Evolutionary conservation across 257 asterid genomes (phyloP).

Genomic region (Solanum raphanifolium): DNA sequence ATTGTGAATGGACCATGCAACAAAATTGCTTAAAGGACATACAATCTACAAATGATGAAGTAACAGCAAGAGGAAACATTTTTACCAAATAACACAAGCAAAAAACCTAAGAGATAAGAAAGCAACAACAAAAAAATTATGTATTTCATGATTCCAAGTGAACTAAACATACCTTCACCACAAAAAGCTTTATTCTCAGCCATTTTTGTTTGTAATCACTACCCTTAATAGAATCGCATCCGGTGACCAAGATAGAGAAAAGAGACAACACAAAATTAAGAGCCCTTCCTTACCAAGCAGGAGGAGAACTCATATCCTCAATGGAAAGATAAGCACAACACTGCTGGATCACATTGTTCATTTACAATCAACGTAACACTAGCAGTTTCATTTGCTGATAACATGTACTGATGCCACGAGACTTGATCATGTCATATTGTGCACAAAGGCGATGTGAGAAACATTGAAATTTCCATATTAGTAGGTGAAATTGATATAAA

Average conservation of each 20-base stretch:
- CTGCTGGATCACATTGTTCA: neutral
- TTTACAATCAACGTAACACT: neutral
- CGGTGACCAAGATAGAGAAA: neutral
- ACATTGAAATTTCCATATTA: neutral
- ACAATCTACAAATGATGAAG: neutral
- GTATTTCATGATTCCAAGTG: neutral
- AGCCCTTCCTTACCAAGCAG: neutral
- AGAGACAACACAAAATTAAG: neutral
- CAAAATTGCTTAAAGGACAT: neutral
- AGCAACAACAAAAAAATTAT: no score
- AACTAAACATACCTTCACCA: neutral
- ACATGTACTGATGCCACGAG: neutral
- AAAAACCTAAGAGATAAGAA: neutral
- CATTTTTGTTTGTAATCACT: neutral
- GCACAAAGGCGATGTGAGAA: neutral
- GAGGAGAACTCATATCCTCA: neutral
- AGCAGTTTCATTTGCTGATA: neutral
- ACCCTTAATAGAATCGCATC: neutral
- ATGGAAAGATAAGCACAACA: neutral
- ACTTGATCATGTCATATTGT: neutral
- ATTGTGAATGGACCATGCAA: neutral
- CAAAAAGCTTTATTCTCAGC: neutral
- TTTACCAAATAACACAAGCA: neutral
- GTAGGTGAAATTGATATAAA: neutral
- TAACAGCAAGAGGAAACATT: neutral